A percentile compares a stretch with the other conserved stretches of the same genome.
Evolutionary conservation across 768 basidiomycete species (phyloP).

Genomic region (Mycena filopes): DNA sequence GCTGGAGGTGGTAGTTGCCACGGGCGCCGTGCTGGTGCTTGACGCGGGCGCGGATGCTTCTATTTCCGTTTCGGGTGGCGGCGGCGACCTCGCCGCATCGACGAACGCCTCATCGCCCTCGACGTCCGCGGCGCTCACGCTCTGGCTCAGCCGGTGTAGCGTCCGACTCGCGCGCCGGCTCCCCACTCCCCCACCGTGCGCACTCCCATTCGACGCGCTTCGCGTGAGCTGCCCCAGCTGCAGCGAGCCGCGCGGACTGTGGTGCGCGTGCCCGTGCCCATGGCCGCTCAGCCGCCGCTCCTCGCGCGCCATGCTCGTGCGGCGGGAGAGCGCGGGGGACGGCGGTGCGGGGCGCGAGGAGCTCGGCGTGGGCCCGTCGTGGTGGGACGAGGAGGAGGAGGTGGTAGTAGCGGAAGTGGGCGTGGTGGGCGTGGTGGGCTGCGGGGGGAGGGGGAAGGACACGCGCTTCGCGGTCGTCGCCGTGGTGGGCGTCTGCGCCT

Average conservation of each 20-base stretch:
- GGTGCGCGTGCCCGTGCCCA: neutral
- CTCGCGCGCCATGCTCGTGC: constrained; percentile 41
- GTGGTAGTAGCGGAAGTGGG: constrained; percentile 6
- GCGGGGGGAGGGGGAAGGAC: constrained; percentile 22
- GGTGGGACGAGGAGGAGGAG: constrained; percentile 17
- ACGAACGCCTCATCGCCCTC: constrained; percentile 6
- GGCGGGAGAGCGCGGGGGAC: constrained; percentile 64
- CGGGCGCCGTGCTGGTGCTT: neutral
- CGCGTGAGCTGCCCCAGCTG: neutral
- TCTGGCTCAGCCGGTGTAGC: constrained; percentile 28
- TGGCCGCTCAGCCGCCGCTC: neutral
- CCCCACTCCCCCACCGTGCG: neutral
- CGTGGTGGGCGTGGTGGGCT: neutral
- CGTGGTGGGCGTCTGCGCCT: neutral
- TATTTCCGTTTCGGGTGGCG: neutral
- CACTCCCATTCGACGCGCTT: neutral
- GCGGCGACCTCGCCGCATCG: neutral
- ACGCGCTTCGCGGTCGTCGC: constrained; percentile 23
- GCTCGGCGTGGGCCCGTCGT: constrained; percentile 43
- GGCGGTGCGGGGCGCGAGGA: constrained; percentile 70
- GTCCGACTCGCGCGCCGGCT: constrained; percentile 13
- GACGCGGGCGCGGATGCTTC: constrained; percentile 22
- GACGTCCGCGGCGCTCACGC: constrained; percentile 24
- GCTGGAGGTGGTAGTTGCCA: too few species aligned
- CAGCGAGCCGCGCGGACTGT: neutral